Evolutionary conservation across 441 rosid genomes (phyloP).

Genomic region (Jatropha multifida): DNA sequence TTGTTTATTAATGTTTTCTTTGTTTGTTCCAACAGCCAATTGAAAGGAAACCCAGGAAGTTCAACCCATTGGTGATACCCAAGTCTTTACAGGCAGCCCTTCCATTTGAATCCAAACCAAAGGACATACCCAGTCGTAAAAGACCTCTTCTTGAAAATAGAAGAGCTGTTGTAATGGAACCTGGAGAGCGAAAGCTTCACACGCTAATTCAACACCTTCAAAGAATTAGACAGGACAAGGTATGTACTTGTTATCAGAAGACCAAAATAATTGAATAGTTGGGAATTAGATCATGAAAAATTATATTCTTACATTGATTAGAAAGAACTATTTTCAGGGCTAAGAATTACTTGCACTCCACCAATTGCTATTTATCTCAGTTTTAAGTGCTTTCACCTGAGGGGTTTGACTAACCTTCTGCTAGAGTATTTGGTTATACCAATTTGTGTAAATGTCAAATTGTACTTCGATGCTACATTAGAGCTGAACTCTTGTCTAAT

Average conservation of each 20-base stretch:
- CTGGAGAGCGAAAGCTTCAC: conserved; percentile 54
- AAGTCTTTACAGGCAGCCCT: conserved; percentile 64
- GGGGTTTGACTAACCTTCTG: background rate
- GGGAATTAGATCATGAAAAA: background rate
- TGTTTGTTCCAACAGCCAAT: conserved; percentile 51
- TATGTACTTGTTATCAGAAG: conserved; percentile 22
- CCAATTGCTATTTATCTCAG: background rate
- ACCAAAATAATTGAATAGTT: background rate
- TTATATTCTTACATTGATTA: background rate
- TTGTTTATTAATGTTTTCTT: conserved; percentile 10
- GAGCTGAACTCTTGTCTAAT: background rate
- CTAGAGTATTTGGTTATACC: background rate
- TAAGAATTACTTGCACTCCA: background rate
- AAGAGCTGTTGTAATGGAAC: conserved; percentile 84
- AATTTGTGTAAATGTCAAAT: background rate
- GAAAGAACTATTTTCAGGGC: background rate
- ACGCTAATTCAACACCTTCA: conserved; percentile 59
- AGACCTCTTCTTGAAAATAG: conserved; percentile 50
- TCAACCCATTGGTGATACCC: conserved; percentile 73
- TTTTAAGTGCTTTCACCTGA: background rate
- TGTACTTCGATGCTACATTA: background rate
- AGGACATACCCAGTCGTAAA: conserved; percentile 49
- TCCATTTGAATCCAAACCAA: conserved; percentile 79
- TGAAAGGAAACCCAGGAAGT: conserved; percentile 69
- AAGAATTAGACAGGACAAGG: conserved; percentile 58